These are phyloP conservation scores for Colletotrichum tropicale DNA, from an alignment of 2,329 filamentous ascomycete genomes.

Conservation along the genomic window DNA sequence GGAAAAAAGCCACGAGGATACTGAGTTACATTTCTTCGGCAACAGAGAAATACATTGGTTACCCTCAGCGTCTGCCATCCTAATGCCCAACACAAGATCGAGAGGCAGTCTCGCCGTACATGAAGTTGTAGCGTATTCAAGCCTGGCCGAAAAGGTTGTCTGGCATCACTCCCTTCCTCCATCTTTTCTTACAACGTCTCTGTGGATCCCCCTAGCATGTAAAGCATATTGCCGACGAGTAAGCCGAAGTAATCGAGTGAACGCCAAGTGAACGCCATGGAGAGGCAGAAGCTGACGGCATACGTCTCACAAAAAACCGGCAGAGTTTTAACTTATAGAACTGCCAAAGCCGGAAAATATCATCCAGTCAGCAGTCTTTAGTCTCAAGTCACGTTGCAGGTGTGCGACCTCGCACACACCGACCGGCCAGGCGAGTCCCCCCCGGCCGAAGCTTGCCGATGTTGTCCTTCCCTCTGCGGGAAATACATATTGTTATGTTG, in stretches of 20 bases:
- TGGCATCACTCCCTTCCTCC: not conserved
- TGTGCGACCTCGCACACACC: not conserved
- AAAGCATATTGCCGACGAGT: not conserved
- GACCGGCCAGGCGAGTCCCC: not conserved
- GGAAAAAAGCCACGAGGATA: not conserved
- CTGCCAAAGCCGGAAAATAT: not conserved
- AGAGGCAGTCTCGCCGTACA: not conserved
- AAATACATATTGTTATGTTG: not conserved
- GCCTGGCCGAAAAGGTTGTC: not conserved
- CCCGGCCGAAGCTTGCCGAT: not conserved
- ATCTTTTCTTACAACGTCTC: not conserved
- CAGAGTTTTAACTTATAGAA: not conserved
- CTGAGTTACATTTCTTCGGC: not conserved
- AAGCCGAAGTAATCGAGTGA: not conserved
- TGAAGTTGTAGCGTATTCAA: not conserved
- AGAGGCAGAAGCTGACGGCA: not conserved
- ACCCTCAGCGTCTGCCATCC: not conserved
- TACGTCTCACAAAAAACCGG: not conserved
- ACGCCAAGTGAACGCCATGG: not conserved
- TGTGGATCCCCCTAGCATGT: not conserved
- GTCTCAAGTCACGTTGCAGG: not conserved
- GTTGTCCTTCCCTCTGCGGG: not conserved
- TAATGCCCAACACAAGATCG: not conserved
- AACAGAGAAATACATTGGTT: not conserved
- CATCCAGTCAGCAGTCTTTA: not conserved